These are phyloP conservation scores for Schizochytrium sp. DNA, from an alignment of 108 stramenopile genomes.

Conservation along the genomic window DNA sequence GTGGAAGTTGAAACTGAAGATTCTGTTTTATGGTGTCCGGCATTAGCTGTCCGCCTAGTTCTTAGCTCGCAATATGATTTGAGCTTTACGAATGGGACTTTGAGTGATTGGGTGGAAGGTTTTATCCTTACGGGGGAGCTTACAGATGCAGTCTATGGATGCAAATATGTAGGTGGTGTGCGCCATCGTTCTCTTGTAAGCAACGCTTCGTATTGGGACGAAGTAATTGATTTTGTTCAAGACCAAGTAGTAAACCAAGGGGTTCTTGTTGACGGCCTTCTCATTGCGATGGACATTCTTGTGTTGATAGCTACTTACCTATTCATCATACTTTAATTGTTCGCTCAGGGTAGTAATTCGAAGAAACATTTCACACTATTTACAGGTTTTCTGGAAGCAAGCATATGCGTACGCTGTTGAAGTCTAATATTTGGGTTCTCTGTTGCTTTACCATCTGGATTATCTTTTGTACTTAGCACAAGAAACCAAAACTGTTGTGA, in stretches of 20 bases:
- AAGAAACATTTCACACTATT: too few relatives aligned
- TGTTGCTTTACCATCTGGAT: too few relatives aligned
- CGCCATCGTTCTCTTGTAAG: constrained; percentile 18
- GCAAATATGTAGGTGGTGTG: constrained; percentile 7
- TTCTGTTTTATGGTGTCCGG: background rate
- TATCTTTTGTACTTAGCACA: too few relatives aligned
- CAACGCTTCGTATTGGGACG: constrained; percentile 13
- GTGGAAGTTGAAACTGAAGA: background rate
- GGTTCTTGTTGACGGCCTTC: background rate
- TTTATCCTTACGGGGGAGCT: background rate
- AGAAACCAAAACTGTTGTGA: too few relatives aligned
- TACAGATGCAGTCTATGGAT: background rate
- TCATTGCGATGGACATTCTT: constrained; percentile 5
- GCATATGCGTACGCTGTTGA: too few relatives aligned
- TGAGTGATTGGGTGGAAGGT: background rate
- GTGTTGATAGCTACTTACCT: constrained; percentile 8
- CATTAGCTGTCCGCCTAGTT: background rate
- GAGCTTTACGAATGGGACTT: background rate
- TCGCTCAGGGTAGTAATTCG: too few relatives aligned
- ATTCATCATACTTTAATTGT: background rate
- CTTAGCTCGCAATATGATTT: background rate
- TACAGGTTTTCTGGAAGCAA: too few relatives aligned
- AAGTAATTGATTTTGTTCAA: constrained; percentile 14
- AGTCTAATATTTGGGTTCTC: too few relatives aligned
- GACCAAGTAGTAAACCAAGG: background rate